These are phyloP conservation scores for Naganishia vaughanmartiniae DNA, from an alignment of 768 basidiomycete species.

Conservation along the genomic window DNA sequence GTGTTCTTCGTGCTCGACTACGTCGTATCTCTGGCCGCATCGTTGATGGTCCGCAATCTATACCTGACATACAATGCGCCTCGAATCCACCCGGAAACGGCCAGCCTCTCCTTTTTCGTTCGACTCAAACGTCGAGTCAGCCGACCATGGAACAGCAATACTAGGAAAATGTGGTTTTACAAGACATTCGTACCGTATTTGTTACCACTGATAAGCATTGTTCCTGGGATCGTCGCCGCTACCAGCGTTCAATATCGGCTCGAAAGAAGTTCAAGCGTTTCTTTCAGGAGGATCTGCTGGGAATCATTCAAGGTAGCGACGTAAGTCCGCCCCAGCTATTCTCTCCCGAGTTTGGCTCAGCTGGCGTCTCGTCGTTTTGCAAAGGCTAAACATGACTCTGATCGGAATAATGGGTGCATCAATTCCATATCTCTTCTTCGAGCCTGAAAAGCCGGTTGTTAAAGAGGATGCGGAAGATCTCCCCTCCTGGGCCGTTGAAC, in stretches of 20 bases:
- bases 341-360: not conserved
- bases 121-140: not conserved
- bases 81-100: not conserved
- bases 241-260: not conserved
- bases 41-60: not conserved
- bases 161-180: conserved; percentile 3
- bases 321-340: not conserved
- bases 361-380: not conserved
- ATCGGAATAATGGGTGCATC: not conserved
- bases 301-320: not conserved
- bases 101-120: not conserved
- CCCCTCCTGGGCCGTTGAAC: not conserved
- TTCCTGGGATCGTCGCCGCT: not conserved
- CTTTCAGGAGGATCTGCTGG: not conserved
- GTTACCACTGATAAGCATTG: not conserved
- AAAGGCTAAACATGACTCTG: not conserved
- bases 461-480: not conserved
- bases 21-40: not conserved
- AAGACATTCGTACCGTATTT: not conserved
- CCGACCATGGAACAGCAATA: not conserved
- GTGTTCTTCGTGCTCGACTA: conserved; percentile 2
- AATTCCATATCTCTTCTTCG: not conserved
- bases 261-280: not conserved
- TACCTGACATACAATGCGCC: not conserved
- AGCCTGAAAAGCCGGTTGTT: not conserved